Percentiles rank a stretch among this genome's conserved stretches.
phyloP scores from a whole-genome alignment of 768 basidiomycete species.

The Mycena belliarum region DNA sequence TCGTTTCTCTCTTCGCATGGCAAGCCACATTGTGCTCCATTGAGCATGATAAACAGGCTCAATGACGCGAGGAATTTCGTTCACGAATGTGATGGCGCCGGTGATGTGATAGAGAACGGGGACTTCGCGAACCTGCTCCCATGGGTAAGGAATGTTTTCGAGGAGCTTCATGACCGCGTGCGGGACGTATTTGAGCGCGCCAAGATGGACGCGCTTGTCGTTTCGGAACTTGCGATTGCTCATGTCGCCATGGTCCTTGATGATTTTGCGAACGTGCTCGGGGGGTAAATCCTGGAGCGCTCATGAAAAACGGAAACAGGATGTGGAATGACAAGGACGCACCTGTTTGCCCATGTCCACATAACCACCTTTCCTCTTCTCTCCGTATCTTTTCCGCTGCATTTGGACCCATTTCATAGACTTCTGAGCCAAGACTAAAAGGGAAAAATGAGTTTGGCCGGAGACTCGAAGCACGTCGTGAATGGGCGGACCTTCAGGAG shows the following conservation, averaged over 20 bases:
- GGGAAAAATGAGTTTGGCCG: constrained; percentile 15
- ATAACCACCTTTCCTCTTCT: constrained; percentile 85
- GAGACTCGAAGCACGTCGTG: background rate
- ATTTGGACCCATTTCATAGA: constrained; percentile 95
- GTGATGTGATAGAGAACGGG: constrained; percentile 99
- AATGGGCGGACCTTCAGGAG: constrained; percentile 43
- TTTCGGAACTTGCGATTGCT: constrained; percentile 98
- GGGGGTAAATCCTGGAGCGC: constrained; percentile 81
- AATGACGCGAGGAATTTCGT: constrained; percentile 94
- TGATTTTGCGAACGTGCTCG: constrained; percentile 98
- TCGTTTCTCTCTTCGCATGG: constrained; percentile 97
- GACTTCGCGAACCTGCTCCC: constrained; percentile 99
- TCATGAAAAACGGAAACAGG: constrained; percentile 23
- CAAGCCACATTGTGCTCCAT: constrained; percentile 99
- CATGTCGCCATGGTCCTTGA: constrained; percentile 99
- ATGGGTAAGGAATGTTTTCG: constrained; percentile 96
- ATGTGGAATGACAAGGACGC: constrained; percentile 28
- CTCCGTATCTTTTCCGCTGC: constrained; percentile 91
- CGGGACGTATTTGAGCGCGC: constrained; percentile 97
- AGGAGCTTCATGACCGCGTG: constrained; percentile 99
- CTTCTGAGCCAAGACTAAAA: constrained; percentile 77
- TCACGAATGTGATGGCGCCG: constrained; percentile 99
- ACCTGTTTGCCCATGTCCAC: constrained; percentile 95
- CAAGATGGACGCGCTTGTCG: constrained; percentile 98
- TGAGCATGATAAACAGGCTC: constrained; percentile 99